A percentile compares a stretch with the other conserved stretches of the same genome.
Evolutionary conservation across 1,284 basidiomycete species (phyloP).

Genomic region (Thecaphora thlaspeos): DNA sequence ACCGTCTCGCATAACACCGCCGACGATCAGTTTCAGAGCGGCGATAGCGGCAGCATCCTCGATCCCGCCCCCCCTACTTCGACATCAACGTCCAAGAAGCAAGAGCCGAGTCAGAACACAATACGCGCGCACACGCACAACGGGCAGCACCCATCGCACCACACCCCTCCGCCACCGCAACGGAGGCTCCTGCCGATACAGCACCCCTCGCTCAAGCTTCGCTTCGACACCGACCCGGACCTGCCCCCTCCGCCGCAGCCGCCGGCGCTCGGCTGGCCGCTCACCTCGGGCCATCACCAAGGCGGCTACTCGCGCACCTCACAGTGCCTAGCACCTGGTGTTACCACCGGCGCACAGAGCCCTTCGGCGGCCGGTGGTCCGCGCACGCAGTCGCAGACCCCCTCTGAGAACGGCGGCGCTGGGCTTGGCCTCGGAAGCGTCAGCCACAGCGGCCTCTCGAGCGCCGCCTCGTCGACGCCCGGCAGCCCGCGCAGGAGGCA

Average conservation of each 20-base stretch:
- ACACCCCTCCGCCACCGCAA: conserved; percentile 1
- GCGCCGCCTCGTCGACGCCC: not conserved
- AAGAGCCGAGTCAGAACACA: too few relatives aligned
- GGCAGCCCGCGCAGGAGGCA: not conserved
- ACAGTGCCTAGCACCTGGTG: not conserved
- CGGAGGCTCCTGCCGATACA: conserved; percentile 19
- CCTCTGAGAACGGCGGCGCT: not conserved
- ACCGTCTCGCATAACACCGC: not conserved
- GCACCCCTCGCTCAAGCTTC: conserved; percentile 49
- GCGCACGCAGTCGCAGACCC: conserved; percentile 9
- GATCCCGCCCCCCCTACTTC: too few relatives aligned
- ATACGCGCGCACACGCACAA: too few relatives aligned
- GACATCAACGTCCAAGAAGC: not conserved
- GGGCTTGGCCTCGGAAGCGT: not conserved
- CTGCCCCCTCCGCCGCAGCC: conserved; percentile 14
- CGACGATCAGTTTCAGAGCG: not conserved
- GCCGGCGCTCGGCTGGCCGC: conserved; percentile 14
- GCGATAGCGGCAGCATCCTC: not conserved
- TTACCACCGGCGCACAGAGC: conserved; percentile 13
- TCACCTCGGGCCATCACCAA: conserved; percentile 9
- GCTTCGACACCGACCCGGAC: conserved; percentile 38
- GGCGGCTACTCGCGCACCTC: conserved; percentile 18
- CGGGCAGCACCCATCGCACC: not conserved
- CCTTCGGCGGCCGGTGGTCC: conserved; percentile 10
- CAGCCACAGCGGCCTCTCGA: not conserved